phyloP scores from a whole-genome alignment of 73 alveolate genomes.

The Uronychia setigera region DNA sequence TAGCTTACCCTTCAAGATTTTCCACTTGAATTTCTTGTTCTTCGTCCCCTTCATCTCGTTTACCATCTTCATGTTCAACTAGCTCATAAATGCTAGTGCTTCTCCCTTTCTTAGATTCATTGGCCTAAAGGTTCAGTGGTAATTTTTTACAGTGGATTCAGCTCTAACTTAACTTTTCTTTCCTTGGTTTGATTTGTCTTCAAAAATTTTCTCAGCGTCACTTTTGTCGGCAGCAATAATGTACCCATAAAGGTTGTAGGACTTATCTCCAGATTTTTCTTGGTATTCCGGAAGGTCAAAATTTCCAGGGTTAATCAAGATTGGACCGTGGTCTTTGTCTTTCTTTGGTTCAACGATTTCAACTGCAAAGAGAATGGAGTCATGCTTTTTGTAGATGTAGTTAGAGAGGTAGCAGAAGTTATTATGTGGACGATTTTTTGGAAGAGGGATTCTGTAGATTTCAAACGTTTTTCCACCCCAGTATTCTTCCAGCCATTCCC shows the following conservation, averaged over 20 bases:
- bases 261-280: conserved; percentile 25
- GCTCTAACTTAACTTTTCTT: too few relatives aligned
- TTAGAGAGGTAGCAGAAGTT: conserved; percentile 82
- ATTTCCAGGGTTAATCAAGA: conserved; percentile 87
- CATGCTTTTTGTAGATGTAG: conserved; percentile 77
- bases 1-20: conserved; percentile 57
- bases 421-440: conserved; percentile 68
- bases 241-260: conserved; percentile 62
- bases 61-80: conserved; percentile 16
- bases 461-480: conserved; percentile 95
- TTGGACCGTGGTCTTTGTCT: conserved; percentile 73
- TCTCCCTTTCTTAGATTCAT: conserved; percentile 5
- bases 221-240: conserved; percentile 74
- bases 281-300: conserved; percentile 72
- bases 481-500: conserved; percentile 90
- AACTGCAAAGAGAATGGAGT: conserved; percentile 88
- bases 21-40: conserved; percentile 73
- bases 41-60: conserved; percentile 56
- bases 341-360: conserved; percentile 83
- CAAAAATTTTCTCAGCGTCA: conserved; percentile 70
- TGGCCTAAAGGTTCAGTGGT: conserved; percentile 2
- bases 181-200: not conserved
- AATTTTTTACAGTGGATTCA: too few relatives aligned
- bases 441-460: conserved; percentile 84
- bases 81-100: conserved; percentile 4